phyloP scores from a whole-genome alignment of 306 rosid species.

The Cicer chorassanicum region DNA sequence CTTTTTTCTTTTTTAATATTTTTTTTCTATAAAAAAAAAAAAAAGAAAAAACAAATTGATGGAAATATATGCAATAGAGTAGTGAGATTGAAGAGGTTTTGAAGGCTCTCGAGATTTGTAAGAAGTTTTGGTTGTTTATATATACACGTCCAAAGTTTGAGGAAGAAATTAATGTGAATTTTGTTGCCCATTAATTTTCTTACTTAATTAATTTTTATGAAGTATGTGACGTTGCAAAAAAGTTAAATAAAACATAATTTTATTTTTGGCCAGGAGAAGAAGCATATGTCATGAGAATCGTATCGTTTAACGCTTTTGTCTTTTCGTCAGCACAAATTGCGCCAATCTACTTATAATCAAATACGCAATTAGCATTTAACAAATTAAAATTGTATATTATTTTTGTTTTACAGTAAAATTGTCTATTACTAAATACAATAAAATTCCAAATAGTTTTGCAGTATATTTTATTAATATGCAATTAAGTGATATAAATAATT shows the following conservation, averaged over 20 bases:
- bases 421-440: no score
- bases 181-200: background rate
- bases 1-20: background rate
- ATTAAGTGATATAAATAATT: no score
- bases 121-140: background rate
- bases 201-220: background rate
- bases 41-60: background rate
- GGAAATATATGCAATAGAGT: background rate
- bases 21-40: background rate
- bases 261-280: background rate
- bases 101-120: conserved; percentile 11
- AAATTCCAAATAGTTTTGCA: no score
- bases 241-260: background rate
- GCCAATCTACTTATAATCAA: background rate
- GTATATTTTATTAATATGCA: no score
- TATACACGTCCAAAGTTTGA: conserved; percentile 48
- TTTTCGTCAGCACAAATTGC: conserved; percentile 8
- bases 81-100: background rate
- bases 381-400: background rate
- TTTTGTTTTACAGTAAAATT: no score
- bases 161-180: conserved; percentile 26
- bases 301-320: conserved; percentile 11
- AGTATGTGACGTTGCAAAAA: background rate
- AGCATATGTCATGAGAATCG: background rate
- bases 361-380: background rate